Evolutionary conservation across 371 early-diverging fungal species (phyloP).

Genomic region (Mucor piriformis): DNA sequence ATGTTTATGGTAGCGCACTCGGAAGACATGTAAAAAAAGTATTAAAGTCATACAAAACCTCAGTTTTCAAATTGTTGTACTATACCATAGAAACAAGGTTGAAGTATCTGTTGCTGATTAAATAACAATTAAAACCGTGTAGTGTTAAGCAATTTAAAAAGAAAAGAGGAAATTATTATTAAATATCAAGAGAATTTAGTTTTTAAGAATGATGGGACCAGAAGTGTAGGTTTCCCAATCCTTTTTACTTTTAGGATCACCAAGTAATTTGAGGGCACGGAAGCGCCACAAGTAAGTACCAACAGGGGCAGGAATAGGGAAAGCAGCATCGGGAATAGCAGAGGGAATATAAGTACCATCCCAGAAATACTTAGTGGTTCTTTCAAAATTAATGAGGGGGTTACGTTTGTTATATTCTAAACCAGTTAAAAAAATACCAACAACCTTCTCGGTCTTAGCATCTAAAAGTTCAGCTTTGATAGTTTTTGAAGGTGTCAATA

Average conservation of each 20-base stretch:
- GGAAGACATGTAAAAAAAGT: no score
- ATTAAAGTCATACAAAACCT: no score
- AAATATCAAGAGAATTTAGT: conserved; percentile 16
- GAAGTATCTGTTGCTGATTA: no score
- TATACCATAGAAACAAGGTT: no score
- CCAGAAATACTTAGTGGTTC: conserved; percentile 17
- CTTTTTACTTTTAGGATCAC: conserved; percentile 28
- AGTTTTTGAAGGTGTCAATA: conserved; percentile 26
- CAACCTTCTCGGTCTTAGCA: conserved; percentile 22
- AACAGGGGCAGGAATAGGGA: conserved; percentile 20
- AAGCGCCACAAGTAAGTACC: conserved; percentile 30
- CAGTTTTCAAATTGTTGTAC: no score
- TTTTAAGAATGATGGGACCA: conserved; percentile 33
- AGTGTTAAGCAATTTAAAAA: no score
- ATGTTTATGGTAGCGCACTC: no score
- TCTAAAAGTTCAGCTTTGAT: conserved; percentile 33
- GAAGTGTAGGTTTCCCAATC: conserved; percentile 32
- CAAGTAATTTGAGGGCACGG: conserved; percentile 31
- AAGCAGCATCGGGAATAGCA: conserved; percentile 5
- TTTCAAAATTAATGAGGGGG: conserved; percentile 5
- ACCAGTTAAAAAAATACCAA: conserved; percentile 24
- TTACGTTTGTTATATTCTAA: conserved; percentile 26
- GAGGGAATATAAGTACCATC: conserved; percentile 36
- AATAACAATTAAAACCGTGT: no score
- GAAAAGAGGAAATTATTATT: neutral